Conservation (phyloP, 192 early-diverging fungal species). For the Backusella tarrabulga region DNA sequence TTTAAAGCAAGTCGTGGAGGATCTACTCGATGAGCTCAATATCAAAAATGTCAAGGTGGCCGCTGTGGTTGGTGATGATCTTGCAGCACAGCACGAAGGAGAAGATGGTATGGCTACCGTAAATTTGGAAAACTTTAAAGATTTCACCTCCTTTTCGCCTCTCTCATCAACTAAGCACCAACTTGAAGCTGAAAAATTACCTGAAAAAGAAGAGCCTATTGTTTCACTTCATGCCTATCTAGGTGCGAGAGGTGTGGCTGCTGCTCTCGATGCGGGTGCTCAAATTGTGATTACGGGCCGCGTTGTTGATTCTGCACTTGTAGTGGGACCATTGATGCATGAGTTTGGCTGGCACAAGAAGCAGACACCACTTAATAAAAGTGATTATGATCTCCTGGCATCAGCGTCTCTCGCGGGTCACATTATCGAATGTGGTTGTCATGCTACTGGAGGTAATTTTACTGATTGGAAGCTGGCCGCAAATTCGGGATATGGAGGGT, state of each 20-base stretch:
- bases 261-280: conserved; percentile 55
- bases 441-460: conserved; percentile 68
- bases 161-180: conserved; percentile 12
- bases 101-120: conserved; percentile 4
- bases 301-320: conserved; percentile 64
- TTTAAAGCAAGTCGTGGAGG: conserved; percentile 58
- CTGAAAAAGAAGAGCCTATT: conserved; percentile 44
- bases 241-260: conserved; percentile 53
- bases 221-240: conserved; percentile 62
- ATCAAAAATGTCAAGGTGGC: conserved; percentile 54
- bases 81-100: conserved; percentile 11
- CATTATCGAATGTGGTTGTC: conserved; percentile 68
- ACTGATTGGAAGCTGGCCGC: conserved; percentile 62
- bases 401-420: conserved; percentile 64
- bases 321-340: conserved; percentile 61
- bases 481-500: conserved; percentile 53
- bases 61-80: conserved; percentile 63
- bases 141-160: conserved; percentile 9
- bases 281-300: conserved; percentile 67
- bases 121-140: not conserved
- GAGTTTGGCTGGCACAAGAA: conserved; percentile 53
- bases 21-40: conserved; percentile 32
- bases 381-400: conserved; percentile 58
- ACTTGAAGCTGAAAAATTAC: conserved; percentile 45
- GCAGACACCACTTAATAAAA: not conserved